A percentile compares a stretch with the other conserved stretches of the same genome.
Evolutionary conservation across 2,329 filamentous ascomycete genomes (phyloP).

Genomic region (Ophiostoma quercus): DNA sequence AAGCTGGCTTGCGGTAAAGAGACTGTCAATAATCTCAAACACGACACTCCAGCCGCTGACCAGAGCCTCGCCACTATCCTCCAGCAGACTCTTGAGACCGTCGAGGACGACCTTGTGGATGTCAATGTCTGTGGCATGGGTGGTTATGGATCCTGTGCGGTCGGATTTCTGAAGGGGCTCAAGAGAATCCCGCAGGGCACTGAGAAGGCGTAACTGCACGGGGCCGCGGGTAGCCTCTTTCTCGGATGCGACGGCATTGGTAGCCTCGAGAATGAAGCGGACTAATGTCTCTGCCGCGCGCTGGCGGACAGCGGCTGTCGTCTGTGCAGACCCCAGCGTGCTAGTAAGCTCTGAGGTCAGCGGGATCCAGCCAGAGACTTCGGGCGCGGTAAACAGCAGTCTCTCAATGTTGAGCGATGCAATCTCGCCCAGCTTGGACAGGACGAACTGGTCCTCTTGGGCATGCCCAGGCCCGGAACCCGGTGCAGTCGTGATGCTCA

Average conservation of each 20-base stretch:
- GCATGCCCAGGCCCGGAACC: slow-evolving; percentile 30
- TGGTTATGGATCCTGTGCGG: slow-evolving; percentile 42
- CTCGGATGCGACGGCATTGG: slow-evolving; percentile 50
- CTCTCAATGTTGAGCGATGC: slow-evolving; percentile 70
- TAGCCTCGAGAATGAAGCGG: slow-evolving; percentile 53
- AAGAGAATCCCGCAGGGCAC: slow-evolving; percentile 59
- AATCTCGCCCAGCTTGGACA: slow-evolving; percentile 69
- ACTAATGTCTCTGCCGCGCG: slow-evolving; percentile 62
- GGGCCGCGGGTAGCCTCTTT: slow-evolving; percentile 48
- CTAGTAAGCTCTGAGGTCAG: slow-evolving; percentile 53
- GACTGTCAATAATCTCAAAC: slow-evolving; percentile 78
- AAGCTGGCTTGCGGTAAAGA: slow-evolving; percentile 53
- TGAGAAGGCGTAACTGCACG: slow-evolving; percentile 68
- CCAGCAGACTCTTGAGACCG: slow-evolving; percentile 73
- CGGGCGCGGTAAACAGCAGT: slow-evolving; percentile 60
- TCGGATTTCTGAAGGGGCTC: slow-evolving; percentile 53
- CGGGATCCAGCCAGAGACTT: slow-evolving; percentile 69
- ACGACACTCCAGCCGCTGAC: slow-evolving; percentile 78
- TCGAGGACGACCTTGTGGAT: slow-evolving; percentile 78
- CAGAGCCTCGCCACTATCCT: slow-evolving; percentile 81
- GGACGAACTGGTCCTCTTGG: slow-evolving; percentile 60
- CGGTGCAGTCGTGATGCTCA: slow-evolving; percentile 45
- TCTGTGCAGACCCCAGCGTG: slow-evolving; percentile 44
- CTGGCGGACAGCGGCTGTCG: slow-evolving; percentile 49
- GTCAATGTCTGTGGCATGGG: slow-evolving; percentile 63